These are phyloP conservation scores for Cystobasidium sp. DNA, from an alignment of 1,284 basidiomycete genomes.

Conservation along the genomic window DNA sequence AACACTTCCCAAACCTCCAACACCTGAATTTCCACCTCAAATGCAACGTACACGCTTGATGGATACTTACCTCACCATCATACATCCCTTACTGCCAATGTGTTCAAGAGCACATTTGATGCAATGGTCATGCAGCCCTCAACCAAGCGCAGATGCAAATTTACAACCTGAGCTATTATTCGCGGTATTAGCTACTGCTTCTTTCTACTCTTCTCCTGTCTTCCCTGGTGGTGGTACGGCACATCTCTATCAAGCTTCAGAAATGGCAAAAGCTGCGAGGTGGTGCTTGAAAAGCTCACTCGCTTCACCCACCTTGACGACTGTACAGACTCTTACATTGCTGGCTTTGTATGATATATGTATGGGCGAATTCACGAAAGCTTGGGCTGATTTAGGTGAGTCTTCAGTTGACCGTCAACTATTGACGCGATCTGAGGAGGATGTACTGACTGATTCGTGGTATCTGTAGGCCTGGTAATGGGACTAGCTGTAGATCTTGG, in stretches of 20 bases:
- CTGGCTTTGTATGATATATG: conserved; percentile 21
- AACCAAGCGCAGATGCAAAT: conserved; percentile 1
- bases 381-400: conserved; percentile 37
- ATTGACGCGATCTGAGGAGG: background rate
- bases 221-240: conserved; percentile 6
- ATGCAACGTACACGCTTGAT: conserved; percentile 19
- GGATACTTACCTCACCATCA: conserved; percentile 30
- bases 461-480: conserved; percentile 19
- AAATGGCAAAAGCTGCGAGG: conserved; percentile 20
- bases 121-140: conserved; percentile 38
- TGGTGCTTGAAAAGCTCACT: conserved; percentile 18
- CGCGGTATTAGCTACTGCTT: conserved; percentile 29
- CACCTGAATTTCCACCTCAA: conserved; percentile 26
- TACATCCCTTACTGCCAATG: conserved; percentile 40
- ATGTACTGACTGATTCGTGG: background rate
- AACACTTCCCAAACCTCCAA: background rate
- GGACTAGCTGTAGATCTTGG: conserved; percentile 33
- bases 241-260: conserved; percentile 17
- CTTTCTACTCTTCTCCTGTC: conserved; percentile 16
- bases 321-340: conserved; percentile 26
- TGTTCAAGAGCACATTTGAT: conserved; percentile 31
- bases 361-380: conserved; percentile 33
- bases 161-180: conserved; percentile 28
- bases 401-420: background rate
- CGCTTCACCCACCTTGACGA: conserved; percentile 8